These are phyloP conservation scores for Pseudogymnoascus sp. DNA, from an alignment of 2,329 filamentous ascomycete genomes.

Conservation along the genomic window DNA sequence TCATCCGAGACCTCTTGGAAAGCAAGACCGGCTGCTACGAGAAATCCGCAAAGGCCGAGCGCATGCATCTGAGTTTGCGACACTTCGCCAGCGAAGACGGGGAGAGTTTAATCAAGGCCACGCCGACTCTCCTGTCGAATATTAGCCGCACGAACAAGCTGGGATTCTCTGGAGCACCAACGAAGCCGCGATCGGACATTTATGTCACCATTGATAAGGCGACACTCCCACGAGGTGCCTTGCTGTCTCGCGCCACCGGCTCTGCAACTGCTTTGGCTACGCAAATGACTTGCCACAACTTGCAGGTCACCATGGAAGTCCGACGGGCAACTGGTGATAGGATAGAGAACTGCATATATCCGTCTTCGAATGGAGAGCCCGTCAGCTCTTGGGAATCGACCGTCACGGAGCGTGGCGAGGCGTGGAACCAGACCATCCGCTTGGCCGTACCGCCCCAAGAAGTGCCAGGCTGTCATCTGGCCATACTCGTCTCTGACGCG, in stretches of 20 bases:
- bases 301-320: constrained; percentile 86
- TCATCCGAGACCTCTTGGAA: constrained; percentile 66
- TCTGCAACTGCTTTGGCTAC: constrained; percentile 63
- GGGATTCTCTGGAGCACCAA: constrained; percentile 87
- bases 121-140: constrained; percentile 77
- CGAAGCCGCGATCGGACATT: constrained; percentile 83
- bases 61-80: constrained; percentile 70
- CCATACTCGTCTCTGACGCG: constrained; percentile 81
- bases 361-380: constrained; percentile 71
- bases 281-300: constrained; percentile 58
- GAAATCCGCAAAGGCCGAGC: constrained; percentile 63
- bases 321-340: constrained; percentile 69
- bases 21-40: constrained; percentile 68
- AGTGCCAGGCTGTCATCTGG: constrained; percentile 74
- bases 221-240: constrained; percentile 66
- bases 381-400: constrained; percentile 84
- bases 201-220: constrained; percentile 81
- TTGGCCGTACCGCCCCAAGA: constrained; percentile 72
- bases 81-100: constrained; percentile 72
- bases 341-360: constrained; percentile 80
- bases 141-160: constrained; percentile 79
- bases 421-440: constrained; percentile 83
- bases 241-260: constrained; percentile 60
- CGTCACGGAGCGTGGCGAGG: constrained; percentile 67
- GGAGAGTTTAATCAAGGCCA: constrained; percentile 73